phyloP scores from a whole-genome alignment of 2,329 filamentous ascomycete genomes.

The Arachnomyces sp. region DNA sequence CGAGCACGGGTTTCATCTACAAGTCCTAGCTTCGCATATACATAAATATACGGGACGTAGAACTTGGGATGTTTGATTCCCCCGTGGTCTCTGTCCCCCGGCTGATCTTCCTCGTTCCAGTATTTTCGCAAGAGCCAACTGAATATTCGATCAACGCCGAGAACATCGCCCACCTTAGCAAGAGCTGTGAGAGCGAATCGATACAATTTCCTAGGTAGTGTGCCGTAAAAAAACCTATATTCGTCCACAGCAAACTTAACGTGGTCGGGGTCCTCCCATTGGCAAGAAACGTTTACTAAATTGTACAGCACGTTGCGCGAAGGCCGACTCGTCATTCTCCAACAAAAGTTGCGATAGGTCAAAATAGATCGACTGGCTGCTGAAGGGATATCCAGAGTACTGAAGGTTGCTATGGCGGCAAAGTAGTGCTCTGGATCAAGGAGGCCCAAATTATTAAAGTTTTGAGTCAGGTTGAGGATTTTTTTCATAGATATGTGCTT shows the following conservation, averaged over 20 bases:
- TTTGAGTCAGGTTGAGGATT: slow-evolving; percentile 23
- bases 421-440: slow-evolving; percentile 21
- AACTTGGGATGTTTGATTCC: slow-evolving; percentile 23
- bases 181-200: slow-evolving; percentile 33
- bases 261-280: slow-evolving; percentile 23
- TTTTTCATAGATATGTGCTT: slow-evolving; percentile 22
- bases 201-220: slow-evolving; percentile 27
- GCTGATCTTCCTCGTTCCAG: too few species aligned
- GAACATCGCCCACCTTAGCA: slow-evolving; percentile 40
- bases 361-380: slow-evolving; percentile 25
- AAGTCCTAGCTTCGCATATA: slow-evolving; percentile 63
- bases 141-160: slow-evolving; percentile 39
- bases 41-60: slow-evolving; percentile 58
- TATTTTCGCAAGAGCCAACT: slow-evolving; percentile 33
- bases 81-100: slow-evolving; percentile 31
- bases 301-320: too few species aligned
- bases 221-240: slow-evolving; percentile 25
- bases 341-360: slow-evolving; percentile 36
- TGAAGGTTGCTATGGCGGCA: slow-evolving; percentile 22
- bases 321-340: slow-evolving; percentile 17
- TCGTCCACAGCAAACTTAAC: slow-evolving; percentile 37
- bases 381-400: slow-evolving; percentile 19
- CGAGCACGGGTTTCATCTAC: slow-evolving; percentile 50
- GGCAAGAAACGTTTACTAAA: background rate
- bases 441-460: slow-evolving; percentile 18